Evolutionary conservation across 1,139 yeast species (phyloP).

Genomic region (Arxiozyma heterogenica): DNA sequence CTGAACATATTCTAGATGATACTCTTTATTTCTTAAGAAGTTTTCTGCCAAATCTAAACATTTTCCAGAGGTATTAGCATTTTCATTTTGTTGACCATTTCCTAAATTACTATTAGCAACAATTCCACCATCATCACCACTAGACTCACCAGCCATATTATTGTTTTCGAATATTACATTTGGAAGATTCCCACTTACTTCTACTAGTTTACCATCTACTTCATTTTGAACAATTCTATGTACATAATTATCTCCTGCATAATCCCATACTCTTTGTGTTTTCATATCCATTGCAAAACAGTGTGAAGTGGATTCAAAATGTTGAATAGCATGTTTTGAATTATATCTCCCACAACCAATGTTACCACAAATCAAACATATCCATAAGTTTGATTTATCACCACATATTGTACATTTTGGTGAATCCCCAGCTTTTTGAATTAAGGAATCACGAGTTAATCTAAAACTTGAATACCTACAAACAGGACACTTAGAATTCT

Average conservation of each 20-base stretch:
- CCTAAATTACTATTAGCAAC: neutral
- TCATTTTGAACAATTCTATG: conserved; percentile 81
- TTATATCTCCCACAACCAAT: conserved; percentile 89
- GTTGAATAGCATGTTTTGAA: conserved; percentile 78
- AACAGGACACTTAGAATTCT: conserved; percentile 85
- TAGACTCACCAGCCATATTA: neutral
- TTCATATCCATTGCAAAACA: conserved; percentile 85
- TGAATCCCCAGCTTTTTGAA: conserved; percentile 33
- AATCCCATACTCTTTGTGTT: conserved; percentile 92
- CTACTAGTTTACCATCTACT: conserved; percentile 76
- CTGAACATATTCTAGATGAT: conserved; percentile 74
- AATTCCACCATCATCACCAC: no score
- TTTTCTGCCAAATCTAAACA: conserved; percentile 18
- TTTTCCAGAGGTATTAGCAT: conserved; percentile 10
- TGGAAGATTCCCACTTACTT: conserved; percentile 32
- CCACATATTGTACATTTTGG: conserved; percentile 39
- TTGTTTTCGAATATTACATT: neutral
- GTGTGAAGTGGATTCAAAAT: conserved; percentile 69
- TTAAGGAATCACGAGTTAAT: conserved; percentile 14
- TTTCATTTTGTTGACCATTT: neutral
- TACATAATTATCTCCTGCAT: conserved; percentile 85
- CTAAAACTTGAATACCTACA: conserved; percentile 62
- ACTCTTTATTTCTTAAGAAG: conserved; percentile 40
- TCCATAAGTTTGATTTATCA: conserved; percentile 69
- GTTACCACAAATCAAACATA: conserved; percentile 81